Conservation (phyloP, 2,329 filamentous ascomycete genomes). For the Cladosporium sphaerospermum region DNA sequence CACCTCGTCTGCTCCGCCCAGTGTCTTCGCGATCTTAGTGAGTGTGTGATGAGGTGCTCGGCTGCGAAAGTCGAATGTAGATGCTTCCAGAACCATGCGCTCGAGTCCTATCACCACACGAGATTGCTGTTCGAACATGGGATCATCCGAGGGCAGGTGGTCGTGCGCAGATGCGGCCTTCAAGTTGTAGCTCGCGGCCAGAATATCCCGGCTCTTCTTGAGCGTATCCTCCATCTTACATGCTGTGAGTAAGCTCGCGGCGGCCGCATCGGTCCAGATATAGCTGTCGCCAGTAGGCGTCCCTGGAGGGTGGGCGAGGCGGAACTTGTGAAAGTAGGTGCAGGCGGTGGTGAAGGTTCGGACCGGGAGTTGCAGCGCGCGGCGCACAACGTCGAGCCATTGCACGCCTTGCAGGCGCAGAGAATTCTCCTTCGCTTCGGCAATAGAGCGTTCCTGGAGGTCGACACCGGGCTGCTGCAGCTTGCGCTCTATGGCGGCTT, state of each 20-base stretch:
- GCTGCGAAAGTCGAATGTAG: constrained; percentile 88
- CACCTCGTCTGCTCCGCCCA: constrained; percentile 43
- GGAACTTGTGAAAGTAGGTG: constrained; percentile 90
- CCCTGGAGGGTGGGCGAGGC: constrained; percentile 62
- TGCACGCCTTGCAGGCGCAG: constrained; percentile 79
- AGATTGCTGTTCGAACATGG: constrained; percentile 70
- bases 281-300: constrained; percentile 62
- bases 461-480: constrained; percentile 50
- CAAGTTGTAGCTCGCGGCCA: constrained; percentile 83
- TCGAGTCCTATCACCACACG: constrained; percentile 84
- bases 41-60: constrained; percentile 81
- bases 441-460: constrained; percentile 51
- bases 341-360: constrained; percentile 89
- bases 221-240: constrained; percentile 98
- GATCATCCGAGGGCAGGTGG: constrained; percentile 71
- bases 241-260: constrained; percentile 81
- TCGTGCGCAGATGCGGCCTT: constrained; percentile 60
- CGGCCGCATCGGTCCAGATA: constrained; percentile 72
- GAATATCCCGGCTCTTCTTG: constrained; percentile 90
- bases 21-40: constrained; percentile 57
- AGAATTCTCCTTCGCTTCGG: constrained; percentile 64
- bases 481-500: constrained; percentile 70
- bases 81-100: constrained; percentile 83
- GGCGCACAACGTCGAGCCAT: constrained; percentile 80
- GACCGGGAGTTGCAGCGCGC: constrained; percentile 76